Conservation (phyloP, 495 filamentous ascomycete species). For the Penicillium verhagenii region DNA sequence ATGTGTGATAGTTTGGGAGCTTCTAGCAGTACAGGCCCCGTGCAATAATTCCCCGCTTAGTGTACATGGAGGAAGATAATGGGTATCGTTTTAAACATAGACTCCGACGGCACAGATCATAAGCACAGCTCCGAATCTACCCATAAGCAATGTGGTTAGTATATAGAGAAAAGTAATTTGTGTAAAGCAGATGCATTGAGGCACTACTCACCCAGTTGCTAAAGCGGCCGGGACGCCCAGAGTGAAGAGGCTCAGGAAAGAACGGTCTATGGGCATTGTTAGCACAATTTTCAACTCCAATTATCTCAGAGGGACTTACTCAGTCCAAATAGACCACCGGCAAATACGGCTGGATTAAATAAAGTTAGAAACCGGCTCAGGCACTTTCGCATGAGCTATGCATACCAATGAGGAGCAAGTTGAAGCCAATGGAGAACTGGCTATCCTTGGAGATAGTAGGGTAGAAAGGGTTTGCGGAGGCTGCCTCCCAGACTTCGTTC, state of each 20-base stretch:
- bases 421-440: constrained; percentile 82
- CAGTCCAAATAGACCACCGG: constrained; percentile 74
- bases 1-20: constrained; percentile 26
- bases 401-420: constrained; percentile 67
- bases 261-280: constrained; percentile 64
- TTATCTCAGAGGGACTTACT: constrained; percentile 54
- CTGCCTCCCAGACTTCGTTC: constrained; percentile 85
- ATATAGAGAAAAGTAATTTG: constrained; percentile 8
- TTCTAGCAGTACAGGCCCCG: constrained; percentile 39
- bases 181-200: background rate
- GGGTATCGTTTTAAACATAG: constrained; percentile 75
- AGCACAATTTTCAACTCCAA: background rate
- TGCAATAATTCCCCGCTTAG: constrained; percentile 34
- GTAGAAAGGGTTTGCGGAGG: constrained; percentile 76
- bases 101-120: constrained; percentile 98
- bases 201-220: constrained; percentile 77
- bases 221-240: constrained; percentile 85
- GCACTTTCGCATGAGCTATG: constrained; percentile 1
- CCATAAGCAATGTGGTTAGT: constrained; percentile 10
- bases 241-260: constrained; percentile 71
- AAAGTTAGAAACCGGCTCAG: constrained; percentile 19
- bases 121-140: constrained; percentile 90
- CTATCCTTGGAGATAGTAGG: constrained; percentile 77
- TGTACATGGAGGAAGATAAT: constrained; percentile 40
- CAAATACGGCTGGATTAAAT: constrained; percentile 46